Conservation (phyloP, 495 filamentous ascomycete species). For the Extremus antarcticus region DNA sequence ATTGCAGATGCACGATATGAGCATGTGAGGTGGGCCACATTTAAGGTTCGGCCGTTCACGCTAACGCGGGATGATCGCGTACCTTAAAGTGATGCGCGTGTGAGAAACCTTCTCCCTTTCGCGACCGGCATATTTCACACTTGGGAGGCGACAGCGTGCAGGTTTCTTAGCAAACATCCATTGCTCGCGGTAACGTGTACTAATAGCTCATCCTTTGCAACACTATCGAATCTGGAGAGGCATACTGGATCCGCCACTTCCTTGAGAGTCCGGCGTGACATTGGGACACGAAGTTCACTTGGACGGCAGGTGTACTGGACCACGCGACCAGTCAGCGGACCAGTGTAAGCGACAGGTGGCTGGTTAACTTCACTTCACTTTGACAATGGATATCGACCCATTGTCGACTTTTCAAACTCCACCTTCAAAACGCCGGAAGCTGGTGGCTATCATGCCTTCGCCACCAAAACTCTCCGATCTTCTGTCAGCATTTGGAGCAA, state of each 20-base stretch:
- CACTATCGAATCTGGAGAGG: neutral
- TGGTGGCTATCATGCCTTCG: slow-evolving; percentile 4
- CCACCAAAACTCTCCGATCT: slow-evolving; percentile 15
- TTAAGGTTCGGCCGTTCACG: too few relatives aligned
- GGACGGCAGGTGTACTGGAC: neutral
- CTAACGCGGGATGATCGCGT: too few relatives aligned
- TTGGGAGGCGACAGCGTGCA: neutral
- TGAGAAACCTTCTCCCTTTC: neutral
- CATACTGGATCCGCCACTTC: neutral
- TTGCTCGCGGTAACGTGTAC: neutral
- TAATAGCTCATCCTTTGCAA: neutral
- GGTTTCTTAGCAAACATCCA: neutral
- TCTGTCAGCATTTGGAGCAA: slow-evolving; percentile 9
- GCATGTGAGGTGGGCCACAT: too few relatives aligned
- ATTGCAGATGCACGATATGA: too few relatives aligned
- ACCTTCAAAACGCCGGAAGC: slow-evolving; percentile 9
- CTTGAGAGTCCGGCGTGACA: neutral
- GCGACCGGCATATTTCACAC: neutral
- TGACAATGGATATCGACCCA: neutral
- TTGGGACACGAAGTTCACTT: neutral
- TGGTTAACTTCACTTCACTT: neutral
- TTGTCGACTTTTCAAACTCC: neutral
- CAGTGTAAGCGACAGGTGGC: neutral
- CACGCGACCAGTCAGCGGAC: neutral
- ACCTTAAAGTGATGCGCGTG: neutral